Percentiles rank a stretch among this genome's conserved stretches.
Conservation (phyloP, 2,329 filamentous ascomycete species). For the Ophiostoma ulmi region DNA sequence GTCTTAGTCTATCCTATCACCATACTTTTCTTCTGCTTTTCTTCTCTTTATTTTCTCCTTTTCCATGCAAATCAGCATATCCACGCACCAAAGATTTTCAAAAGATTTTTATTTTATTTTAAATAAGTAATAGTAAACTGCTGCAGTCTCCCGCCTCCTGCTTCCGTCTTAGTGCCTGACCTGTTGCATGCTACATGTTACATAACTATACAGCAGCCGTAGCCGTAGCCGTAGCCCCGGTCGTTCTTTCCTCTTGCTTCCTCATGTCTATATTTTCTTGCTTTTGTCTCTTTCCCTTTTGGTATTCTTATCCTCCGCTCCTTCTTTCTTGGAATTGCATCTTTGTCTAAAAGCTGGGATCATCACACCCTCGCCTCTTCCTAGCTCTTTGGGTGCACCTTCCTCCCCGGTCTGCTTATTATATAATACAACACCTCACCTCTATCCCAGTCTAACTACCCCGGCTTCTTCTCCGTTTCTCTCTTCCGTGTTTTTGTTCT, state of each 20-base stretch:
- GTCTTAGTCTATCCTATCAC: neutral
- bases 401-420: neutral
- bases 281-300: neutral
- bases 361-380: neutral
- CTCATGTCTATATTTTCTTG: neutral
- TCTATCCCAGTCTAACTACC: neutral
- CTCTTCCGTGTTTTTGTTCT: neutral
- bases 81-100: too few relatives aligned
- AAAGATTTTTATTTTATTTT: too few relatives aligned
- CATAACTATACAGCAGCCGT: neutral
- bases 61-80: neutral
- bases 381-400: neutral
- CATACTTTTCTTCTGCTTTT: neutral
- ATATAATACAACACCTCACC: neutral
- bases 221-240: conserved; percentile 6
- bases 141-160: neutral
- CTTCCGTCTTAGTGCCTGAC: neutral
- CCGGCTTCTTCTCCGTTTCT: neutral
- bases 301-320: neutral
- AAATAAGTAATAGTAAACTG: neutral
- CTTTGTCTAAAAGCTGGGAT: neutral
- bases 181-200: neutral
- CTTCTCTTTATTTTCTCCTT: neutral
- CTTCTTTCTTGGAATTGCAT: neutral
- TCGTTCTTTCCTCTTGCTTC: neutral